Evolutionary conservation across 2,329 filamentous ascomycete genomes (phyloP).

Genomic region (Alternaria panax): DNA sequence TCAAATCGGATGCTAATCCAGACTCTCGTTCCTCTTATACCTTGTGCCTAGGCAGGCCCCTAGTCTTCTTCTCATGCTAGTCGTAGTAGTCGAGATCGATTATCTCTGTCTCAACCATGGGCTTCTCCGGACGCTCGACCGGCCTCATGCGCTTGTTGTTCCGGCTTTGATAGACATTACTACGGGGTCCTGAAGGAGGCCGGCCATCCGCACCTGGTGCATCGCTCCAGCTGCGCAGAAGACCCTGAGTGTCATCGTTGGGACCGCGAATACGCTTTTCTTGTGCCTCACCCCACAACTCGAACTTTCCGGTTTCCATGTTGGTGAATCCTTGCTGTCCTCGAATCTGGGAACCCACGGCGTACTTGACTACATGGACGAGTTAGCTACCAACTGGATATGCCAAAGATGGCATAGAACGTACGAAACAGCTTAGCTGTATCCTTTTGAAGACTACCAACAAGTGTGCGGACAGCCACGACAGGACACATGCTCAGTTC

Average conservation of each 20-base stretch:
- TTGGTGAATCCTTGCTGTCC: conserved; percentile 27
- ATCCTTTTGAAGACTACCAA: conserved; percentile 32
- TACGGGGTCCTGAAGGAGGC: background rate
- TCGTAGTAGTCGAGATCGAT: background rate
- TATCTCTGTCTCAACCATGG: background rate
- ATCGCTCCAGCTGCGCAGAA: conserved; percentile 5
- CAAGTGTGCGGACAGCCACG: conserved; percentile 50
- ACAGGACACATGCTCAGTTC: conserved; percentile 80
- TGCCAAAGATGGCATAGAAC: background rate
- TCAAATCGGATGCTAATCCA: background rate
- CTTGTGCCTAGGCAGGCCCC: background rate
- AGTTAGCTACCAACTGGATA: background rate
- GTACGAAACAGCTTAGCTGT: conserved; percentile 30
- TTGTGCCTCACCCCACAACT: conserved; percentile 1
- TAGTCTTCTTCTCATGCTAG: background rate
- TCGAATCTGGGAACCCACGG: conserved; percentile 25
- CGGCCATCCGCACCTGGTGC: background rate
- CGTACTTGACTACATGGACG: conserved; percentile 21
- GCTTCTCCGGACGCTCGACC: background rate
- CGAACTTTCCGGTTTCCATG: conserved; percentile 10
- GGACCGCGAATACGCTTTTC: conserved; percentile 9
- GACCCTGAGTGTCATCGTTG: conserved; percentile 21
- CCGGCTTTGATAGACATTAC: background rate
- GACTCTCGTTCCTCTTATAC: background rate
- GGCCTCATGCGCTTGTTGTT: background rate